Base-by-base conservation (phyloP, 2,329 filamentous ascomycete species). In the Drechslerella dactyloides region DNA sequence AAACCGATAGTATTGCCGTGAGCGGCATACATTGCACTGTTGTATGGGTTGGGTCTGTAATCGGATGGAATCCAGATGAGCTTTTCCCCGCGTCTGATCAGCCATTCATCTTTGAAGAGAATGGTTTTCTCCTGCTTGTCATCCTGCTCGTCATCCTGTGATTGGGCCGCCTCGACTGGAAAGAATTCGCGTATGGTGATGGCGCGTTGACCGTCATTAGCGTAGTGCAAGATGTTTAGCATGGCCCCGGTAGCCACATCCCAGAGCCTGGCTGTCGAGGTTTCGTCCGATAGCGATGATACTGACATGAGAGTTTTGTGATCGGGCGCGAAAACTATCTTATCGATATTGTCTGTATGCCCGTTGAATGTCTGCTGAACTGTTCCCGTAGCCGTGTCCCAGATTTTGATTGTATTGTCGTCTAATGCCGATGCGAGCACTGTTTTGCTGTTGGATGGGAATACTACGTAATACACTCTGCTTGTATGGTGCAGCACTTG, bases 241-340 rank as follows among this genome's bases (percentile, higher is more conserved):
- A 6, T 11, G 23, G 46, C 19, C 7, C 57, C 30, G n/a, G 46
- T 60, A 4, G 27, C 19, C 10, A 46, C 11, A 19, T 55, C 59
- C 50, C 33, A 63, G 7, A 63, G 19, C 21, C 23, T 63, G 37
- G 48, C 40, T 17, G 50, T 44, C 13, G 8, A 15, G 21, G 55
- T 51, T 11, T 7, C 8, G 2, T 1, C 24, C 52, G 48, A 55
- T n/a, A n/a, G n/a, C n/a, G n/a, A n/a, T n/a, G n/a, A n/a, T 13
- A 23, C 88, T 44, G 90, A 94, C 6, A 94, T 93, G 76, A 99
- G 91, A 65, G 93, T 85, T 8, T 86, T 84, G 37, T 91, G 93
- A 77, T 97, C 92, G 0, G 93, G 91, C 0, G 91, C 96, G 80
- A 97, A 97, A 24, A 24, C 50, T 6, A 61, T 23, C 4, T 3